Evolutionary conservation across 2,329 filamentous ascomycete genomes (phyloP).

Genomic region (Xylariaceae sp.): DNA sequence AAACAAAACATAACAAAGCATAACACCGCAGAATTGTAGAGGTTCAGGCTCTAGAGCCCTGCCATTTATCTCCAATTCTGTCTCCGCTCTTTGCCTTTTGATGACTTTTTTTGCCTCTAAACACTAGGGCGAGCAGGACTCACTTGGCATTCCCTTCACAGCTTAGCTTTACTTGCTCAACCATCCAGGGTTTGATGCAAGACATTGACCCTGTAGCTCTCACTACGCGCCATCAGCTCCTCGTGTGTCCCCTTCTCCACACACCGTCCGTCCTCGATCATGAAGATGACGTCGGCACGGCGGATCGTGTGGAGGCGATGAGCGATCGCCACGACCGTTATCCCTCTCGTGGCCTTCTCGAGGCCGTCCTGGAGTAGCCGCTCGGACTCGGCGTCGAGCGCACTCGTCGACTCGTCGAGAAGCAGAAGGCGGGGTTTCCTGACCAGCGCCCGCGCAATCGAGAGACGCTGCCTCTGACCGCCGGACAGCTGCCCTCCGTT

Average conservation of each 20-base stretch:
- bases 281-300: slow-evolving; percentile 52
- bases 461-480: slow-evolving; percentile 72
- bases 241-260: slow-evolving; percentile 49
- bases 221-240: slow-evolving; percentile 48
- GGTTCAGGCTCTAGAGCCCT: no score
- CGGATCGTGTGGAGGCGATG: slow-evolving; percentile 53
- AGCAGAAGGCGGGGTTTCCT: slow-evolving; percentile 67
- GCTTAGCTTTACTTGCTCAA: slow-evolving; percentile 4
- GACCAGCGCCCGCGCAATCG: slow-evolving; percentile 71
- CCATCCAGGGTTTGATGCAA: slow-evolving; percentile 43
- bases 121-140: no score
- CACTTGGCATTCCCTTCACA: no score
- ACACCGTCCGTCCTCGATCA: slow-evolving; percentile 48
- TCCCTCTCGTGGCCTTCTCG: slow-evolving; percentile 48
- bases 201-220: slow-evolving; percentile 48
- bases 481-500: slow-evolving; percentile 70
- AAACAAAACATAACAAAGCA: no score
- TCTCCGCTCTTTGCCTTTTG: no score
- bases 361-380: slow-evolving; percentile 60
- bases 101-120: no score
- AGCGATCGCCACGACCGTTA: slow-evolving; percentile 54
- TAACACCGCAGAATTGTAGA: no score
- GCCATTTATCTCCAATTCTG: no score
- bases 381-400: slow-evolving; percentile 67
- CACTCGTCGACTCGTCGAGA: slow-evolving; percentile 76